Base-by-base conservation (phyloP, 257 asterid genomes). In the Forsythia suspensa region DNA sequence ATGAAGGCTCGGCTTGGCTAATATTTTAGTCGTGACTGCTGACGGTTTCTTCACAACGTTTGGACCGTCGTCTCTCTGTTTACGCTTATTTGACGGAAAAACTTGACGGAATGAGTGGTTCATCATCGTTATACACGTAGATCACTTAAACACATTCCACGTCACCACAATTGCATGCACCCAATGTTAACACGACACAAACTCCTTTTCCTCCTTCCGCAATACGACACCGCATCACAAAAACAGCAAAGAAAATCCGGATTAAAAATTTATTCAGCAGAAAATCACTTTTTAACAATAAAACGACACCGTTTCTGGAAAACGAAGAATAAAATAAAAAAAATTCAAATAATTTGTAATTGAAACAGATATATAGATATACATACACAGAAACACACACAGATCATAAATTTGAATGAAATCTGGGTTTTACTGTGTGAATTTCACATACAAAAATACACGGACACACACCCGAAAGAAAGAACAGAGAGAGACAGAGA, bases 1-100 rank as follows among this genome's bases (percentile, higher is more conserved):
- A 57, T 78, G 85, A 44, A 71, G 73, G 74, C 88, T 84, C 37
- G 88, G 88, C 88, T 78, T 81, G 82, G 88, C 88, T 76, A 84
- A 76, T 3, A 46, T 81, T 75, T 81, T 81, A 2, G 88, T 84
- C 74, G 85, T 84, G 81, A 84, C 24, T 10, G 82, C 69, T 66
- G 81, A 84, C 80, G 82, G 83, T 51, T 81, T 79, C 40, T 79
- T 67, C 48, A 82, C 85, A 82, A 81, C 76, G 40, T 81, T 41
- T 11, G 7, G 5, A 7, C 75, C 79, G 37, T 77, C 83, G 2
- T 21, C 29, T 71, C 80, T 59, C 76, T 82, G 80, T 73, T 81
- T 82, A 36, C 85, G 83, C 70, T 79, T 81, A 70, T 70, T 70
- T 65, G 85, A 75, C 81, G 83, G 83, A 70, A 44, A 76, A 1